These are phyloP conservation scores for Limnanthes douglasii DNA, from an alignment of 345 rosid species.

Conservation along the genomic window DNA sequence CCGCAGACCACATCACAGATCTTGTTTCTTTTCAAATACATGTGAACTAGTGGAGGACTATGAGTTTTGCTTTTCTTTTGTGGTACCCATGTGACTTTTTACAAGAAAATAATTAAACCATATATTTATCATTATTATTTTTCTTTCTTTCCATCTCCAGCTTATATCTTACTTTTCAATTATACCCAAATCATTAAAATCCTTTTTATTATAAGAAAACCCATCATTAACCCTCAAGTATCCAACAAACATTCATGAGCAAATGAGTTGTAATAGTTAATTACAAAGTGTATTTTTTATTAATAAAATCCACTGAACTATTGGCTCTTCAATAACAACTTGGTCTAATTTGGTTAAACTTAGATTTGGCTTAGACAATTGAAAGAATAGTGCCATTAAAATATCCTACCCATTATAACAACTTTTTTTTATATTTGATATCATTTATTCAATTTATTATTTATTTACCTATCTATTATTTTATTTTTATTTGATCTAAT, in stretches of 20 bases:
- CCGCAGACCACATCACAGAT: constrained; percentile 22
- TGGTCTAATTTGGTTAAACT: too few species aligned
- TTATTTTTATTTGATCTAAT: too few species aligned
- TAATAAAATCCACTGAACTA: too few species aligned
- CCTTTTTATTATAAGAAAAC: constrained; percentile 7
- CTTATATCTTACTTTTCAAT: constrained; percentile 13
- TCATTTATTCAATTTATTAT: too few species aligned
- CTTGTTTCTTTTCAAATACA: constrained; percentile 41
- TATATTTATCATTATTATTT: constrained; percentile 1
- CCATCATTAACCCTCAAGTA: constrained; percentile 17
- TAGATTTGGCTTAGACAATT: too few species aligned
- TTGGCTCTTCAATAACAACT: too few species aligned
- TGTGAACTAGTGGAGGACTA: constrained; percentile 36
- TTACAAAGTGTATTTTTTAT: too few species aligned
- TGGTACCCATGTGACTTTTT: constrained; percentile 38
- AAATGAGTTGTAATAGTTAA: constrained; percentile 25
- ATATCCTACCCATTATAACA: too few species aligned
- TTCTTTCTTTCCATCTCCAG: background rate
- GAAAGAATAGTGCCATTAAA: too few species aligned
- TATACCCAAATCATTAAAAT: constrained; percentile 22
- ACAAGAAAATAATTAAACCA: constrained; percentile 10
- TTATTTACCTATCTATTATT: too few species aligned
- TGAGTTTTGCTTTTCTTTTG: constrained; percentile 1
- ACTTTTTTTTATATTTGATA: too few species aligned
- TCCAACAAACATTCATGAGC: constrained; percentile 29